Evolutionary conservation across 2,329 filamentous ascomycete species (phyloP), one percentile per base, ranked within the genome.

Genomic region (Fusarium vanettenii): DNA sequence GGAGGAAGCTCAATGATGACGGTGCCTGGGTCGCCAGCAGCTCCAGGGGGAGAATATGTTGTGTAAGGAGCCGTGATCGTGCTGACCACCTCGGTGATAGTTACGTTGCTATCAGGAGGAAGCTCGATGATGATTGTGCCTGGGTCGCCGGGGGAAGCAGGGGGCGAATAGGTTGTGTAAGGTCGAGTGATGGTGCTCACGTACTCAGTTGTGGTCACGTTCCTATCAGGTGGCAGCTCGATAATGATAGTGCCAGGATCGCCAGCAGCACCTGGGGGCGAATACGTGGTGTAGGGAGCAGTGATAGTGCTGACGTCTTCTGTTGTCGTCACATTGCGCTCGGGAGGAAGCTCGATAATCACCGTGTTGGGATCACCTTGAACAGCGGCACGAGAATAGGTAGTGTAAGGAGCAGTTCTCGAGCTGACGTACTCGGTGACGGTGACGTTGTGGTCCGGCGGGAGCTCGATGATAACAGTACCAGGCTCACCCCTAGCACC

Each of bases 321-420:
- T 0, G 67, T 69, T 9, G 52, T 64, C 3, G 67, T 70, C 13
- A 69, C 50, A 16, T 60, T 69, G 7, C 55, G 66, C 11, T 67
- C 64, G 8, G 61, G 22, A 14, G 71, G 71, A 3, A 73, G 45
- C 25, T 73, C 60, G 5, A 73, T 41, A 4, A 64, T 22, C 4
- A 73, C 22, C 1, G 71, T 73, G 18, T 60, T 64, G 3, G 71
- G 70, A 2, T 73, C 71, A 2, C 70, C 71, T 31, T 52, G 67
- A 1, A 50, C 48, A 2, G 22, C 67, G 6, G 71, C 66, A 11
- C 62, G 45, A 8, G 59, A 48, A 35, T 64, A 73, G 3, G 70
- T 71, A 1, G 70, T 73, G n/a, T 55, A 64, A 7, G 56, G 41
- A 22, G 57, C 50, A 3, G 59, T 70, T 8, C 70, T 67, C 2